A percentile compares a stretch with the other conserved stretches of the same genome.
These are phyloP conservation scores for Breynia disticha DNA, from an alignment of 441 rosid species.

Conservation along the genomic window DNA sequence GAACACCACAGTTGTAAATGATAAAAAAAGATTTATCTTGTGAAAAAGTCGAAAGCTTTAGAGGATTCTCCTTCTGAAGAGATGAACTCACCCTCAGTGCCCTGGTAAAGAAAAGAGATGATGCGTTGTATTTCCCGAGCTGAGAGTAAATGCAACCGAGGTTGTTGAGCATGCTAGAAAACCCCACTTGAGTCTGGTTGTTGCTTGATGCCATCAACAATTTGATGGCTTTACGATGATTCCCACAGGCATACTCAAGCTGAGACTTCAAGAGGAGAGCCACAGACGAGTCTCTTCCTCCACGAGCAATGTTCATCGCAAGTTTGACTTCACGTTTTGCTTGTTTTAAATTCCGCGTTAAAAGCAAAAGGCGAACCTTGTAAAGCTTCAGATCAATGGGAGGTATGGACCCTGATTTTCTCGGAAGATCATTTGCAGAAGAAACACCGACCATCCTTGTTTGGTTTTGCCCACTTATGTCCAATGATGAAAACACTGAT, in stretches of 20 bases:
- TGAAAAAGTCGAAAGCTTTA: slow-evolving; percentile 51
- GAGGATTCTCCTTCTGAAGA: slow-evolving; percentile 63
- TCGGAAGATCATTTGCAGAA: slow-evolving; percentile 47
- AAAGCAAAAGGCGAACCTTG: slow-evolving; percentile 78
- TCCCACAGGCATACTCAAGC: slow-evolving; percentile 91
- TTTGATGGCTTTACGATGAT: slow-evolving; percentile 84
- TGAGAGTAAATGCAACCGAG: slow-evolving; percentile 92
- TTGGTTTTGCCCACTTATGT: slow-evolving; percentile 59
- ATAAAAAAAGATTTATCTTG: slow-evolving; percentile 83
- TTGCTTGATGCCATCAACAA: slow-evolving; percentile 72
- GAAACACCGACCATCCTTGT: slow-evolving; percentile 41
- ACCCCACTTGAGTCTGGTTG: slow-evolving; percentile 45
- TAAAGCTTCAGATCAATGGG: slow-evolving; percentile 75
- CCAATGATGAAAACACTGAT: slow-evolving; percentile 48
- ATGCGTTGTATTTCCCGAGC: slow-evolving; percentile 56
- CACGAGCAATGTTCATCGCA: slow-evolving; percentile 83
- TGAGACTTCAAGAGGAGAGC: slow-evolving; percentile 92
- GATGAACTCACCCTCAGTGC: slow-evolving; percentile 57
- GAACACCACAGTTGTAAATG: slow-evolving; percentile 79
- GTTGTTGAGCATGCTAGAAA: slow-evolving; percentile 72
- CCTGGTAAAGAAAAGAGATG: slow-evolving; percentile 65
- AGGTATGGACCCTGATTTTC: slow-evolving; percentile 41
- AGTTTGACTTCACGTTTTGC: slow-evolving; percentile 98
- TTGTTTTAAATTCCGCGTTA: slow-evolving; percentile 78
- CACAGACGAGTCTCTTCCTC: slow-evolving; percentile 74